Evolutionary conservation across 2,329 filamentous ascomycete species (phyloP), one percentile per base, ranked within the genome.

Genomic region (Lachnum nothofagi): DNA sequence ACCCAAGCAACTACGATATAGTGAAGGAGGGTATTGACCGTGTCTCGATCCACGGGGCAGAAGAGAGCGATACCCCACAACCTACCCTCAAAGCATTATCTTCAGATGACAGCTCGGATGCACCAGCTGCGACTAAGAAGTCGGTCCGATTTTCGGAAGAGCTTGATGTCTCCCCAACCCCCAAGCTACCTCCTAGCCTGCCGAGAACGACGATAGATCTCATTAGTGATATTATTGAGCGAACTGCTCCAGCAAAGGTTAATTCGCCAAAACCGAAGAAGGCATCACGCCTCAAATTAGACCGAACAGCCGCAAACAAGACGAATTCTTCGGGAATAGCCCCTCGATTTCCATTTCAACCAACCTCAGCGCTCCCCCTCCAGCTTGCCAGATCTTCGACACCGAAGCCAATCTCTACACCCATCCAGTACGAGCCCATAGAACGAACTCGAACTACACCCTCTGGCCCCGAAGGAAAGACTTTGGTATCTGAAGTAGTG

Each of bases 71-170:
- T n/a, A 16, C 29, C 8, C 12, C 38, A 16, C 23, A 41, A 9
- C 27, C 67, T 33, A 55, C 40, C 23, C 38, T 25, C 5, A n/a
- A 27, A 39, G 34, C 44, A 41, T 4, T 14, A 35, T n/a, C 16
- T 16, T 7, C 31, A 8, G 20, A 23, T 19, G 22, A 45, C 16
- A n/a, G 19, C 5, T 16, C 9, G 1, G n/a, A 35, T 12, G 4
- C 38, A 4, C 19, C 4, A 23, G 20, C 29, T 17, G 16, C 25
- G 37, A 29, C 46, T 4, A 65, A 77, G 63, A 95, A 93, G 70
- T 83, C 79, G 14, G 90, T 95, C 22, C 80, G 85, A n/a, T 95
- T 95, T 67, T 84, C 89, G 2, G 72, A 83, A 27, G 74, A 76
- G 5, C 71, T 95, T 27, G 87, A 93, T 59, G 82, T 94, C 54